These are phyloP conservation scores for Rosellinia necatrix DNA, from an alignment of 2,329 filamentous ascomycete genomes.

Conservation along the genomic window DNA sequence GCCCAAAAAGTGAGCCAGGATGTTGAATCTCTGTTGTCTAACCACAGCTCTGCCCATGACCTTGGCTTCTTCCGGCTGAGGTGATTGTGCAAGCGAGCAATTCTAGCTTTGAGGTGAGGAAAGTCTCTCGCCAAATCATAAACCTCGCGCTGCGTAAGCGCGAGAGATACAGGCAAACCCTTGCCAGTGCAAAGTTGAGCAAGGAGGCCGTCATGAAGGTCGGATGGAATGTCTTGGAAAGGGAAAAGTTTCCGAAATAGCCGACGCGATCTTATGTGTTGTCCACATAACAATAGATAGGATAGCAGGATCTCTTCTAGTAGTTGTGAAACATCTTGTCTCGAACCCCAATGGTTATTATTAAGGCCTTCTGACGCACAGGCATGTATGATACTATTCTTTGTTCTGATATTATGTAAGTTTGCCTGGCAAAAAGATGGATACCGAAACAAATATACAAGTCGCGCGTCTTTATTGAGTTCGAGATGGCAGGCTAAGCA, in stretches of 20 bases:
- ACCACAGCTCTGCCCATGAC: conserved; percentile 26
- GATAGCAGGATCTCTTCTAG: conserved; percentile 31
- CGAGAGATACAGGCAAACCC: not conserved
- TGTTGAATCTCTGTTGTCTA: conserved; percentile 33
- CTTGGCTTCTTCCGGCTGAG: conserved; percentile 21
- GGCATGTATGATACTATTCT: not conserved
- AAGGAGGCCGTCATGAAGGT: conserved; percentile 17
- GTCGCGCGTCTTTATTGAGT: conserved; percentile 28
- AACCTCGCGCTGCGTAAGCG: conserved; percentile 16
- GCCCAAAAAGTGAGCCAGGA: conserved; percentile 34
- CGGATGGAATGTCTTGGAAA: conserved; percentile 13
- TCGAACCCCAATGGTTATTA: conserved; percentile 17
- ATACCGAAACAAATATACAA: conserved; percentile 34
- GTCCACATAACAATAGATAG: conserved; percentile 34
- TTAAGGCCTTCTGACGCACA: not conserved
- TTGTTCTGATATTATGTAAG: conserved; percentile 3
- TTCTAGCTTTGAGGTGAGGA: conserved; percentile 22
- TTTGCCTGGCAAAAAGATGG: conserved; percentile 33
- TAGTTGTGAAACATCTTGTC: conserved; percentile 27
- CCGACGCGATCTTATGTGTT: conserved; percentile 21
- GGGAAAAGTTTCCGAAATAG: conserved; percentile 28
- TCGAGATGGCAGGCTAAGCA: conserved; percentile 34
- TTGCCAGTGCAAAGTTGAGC: conserved; percentile 16
- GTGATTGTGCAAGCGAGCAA: conserved; percentile 18
- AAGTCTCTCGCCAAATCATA: conserved; percentile 29